A percentile compares a stretch with the other conserved stretches of the same genome.
phyloP scores from a whole-genome alignment of 495 filamentous ascomycete genomes.

The Penicillium psychrofluorescens region DNA sequence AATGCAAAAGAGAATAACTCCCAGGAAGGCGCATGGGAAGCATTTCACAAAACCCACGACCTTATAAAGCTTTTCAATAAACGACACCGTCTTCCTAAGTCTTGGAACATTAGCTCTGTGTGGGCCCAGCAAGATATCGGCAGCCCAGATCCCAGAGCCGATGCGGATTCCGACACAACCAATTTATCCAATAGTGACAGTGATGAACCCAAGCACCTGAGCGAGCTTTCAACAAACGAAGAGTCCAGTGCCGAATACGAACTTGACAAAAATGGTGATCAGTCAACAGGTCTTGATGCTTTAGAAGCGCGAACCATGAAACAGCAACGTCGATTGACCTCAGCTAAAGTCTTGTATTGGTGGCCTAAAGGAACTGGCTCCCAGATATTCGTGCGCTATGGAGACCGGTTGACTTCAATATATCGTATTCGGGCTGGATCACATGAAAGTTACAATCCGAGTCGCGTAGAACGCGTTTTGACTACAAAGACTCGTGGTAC shows the following conservation, averaged over 20 bases:
- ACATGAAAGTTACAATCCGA: constrained; percentile 9
- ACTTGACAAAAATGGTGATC: not conserved
- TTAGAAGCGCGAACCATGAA: constrained; percentile 6
- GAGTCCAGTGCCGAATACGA: not conserved
- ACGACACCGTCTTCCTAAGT: constrained; percentile 3
- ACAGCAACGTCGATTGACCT: constrained; percentile 1
- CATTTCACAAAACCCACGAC: constrained; percentile 2
- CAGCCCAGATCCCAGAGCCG: not conserved
- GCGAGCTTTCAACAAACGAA: not conserved
- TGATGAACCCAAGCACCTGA: not conserved
- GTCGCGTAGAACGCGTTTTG: constrained; percentile 3
- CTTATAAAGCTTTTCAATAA: constrained; percentile 6
- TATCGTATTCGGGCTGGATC: constrained; percentile 15
- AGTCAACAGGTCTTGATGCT: constrained; percentile 1
- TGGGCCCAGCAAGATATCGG: constrained; percentile 1
- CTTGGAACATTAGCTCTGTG: constrained; percentile 2
- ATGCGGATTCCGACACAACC: not conserved
- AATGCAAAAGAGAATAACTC: not conserved
- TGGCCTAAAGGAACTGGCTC: constrained; percentile 16
- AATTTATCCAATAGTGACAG: not conserved
- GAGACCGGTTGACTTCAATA: constrained; percentile 5
- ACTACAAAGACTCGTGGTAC: constrained; percentile 6
- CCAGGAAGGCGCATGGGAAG: not conserved
- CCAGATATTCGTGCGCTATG: constrained; percentile 14
- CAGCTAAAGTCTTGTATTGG: constrained; percentile 49